Evolutionary conservation across 139 green algal genomes (phyloP), one percentile per base, ranked within the genome.

Genomic region (Auxenochlorella pyrenoidosa): DNA sequence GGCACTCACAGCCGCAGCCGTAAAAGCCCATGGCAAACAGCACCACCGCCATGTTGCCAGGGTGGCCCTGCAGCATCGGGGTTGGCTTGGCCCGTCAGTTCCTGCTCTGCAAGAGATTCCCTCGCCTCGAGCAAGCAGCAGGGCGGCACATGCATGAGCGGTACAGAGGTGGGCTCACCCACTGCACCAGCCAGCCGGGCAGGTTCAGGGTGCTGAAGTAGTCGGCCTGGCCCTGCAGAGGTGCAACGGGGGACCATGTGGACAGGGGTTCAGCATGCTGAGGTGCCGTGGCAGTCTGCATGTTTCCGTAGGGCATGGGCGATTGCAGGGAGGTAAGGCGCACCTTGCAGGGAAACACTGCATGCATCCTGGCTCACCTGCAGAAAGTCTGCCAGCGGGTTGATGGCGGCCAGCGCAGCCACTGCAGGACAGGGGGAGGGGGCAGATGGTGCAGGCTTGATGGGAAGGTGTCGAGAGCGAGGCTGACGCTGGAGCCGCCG

Each of bases 41-140:
- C n/a, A 95, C 90, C 3, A 96, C 91, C 15, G 88, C 84, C 95
- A 98, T 98, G 90, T 97, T 97, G 51, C 90, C 91, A 12, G 93
- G 90, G 83, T 97, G 94, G 22, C 93, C 54, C 90, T 94, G 89
- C 8, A 94, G 83, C 47, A 92, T 65, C 0, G 85, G 8, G 8
- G 30, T 10, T 18, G 47, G 47, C 47, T 54, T 54, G 47, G 47
- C 6, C n/a, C n/a, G 10, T 54, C 10, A 54, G 47, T 54, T 10
- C 47, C 47, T 54, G 8, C 47, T 54, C 8, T 54, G 47, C 47
- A 54, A 6, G n/a, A n/a, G n/a, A n/a, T n/a, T n/a, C n/a, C n/a
- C n/a, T n/a, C n/a, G n/a, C n/a, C n/a, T n/a, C n/a, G n/a, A n/a
- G 10, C 47, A 18, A 10, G 47, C 47, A 36, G 32, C 12, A 34